Percentiles rank a stretch among this genome's conserved stretches.
phyloP scores from a whole-genome alignment of 139 green algal species.

The Chlamydomonas sp. region DNA sequence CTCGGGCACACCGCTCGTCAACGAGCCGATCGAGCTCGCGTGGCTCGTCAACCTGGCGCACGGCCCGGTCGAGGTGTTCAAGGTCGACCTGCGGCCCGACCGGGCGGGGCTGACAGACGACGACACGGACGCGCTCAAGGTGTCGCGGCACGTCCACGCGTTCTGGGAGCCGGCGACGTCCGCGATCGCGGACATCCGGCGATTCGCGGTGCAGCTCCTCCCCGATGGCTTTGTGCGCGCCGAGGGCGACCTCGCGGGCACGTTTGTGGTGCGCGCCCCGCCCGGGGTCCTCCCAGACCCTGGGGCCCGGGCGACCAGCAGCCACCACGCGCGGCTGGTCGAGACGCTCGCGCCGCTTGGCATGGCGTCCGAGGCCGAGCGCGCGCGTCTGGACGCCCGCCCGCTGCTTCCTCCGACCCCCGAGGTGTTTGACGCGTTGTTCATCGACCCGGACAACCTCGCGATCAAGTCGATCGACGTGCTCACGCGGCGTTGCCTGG shows the following conservation, averaged over 20 bases:
- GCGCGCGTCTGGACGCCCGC: too few species aligned
- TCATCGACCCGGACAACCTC: background rate
- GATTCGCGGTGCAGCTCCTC: background rate
- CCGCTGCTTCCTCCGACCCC: background rate
- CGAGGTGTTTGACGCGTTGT: background rate
- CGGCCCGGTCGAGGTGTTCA: background rate
- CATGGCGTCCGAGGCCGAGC: too few species aligned
- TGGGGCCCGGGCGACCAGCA: background rate
- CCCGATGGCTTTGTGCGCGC: conserved; percentile 11
- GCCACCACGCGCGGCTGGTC: too few species aligned
- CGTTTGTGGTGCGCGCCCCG: background rate
- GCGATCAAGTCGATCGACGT: background rate
- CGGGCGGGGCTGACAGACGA: background rate
- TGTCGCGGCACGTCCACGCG: background rate
- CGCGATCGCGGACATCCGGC: background rate
- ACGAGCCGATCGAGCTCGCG: conserved; percentile 12
- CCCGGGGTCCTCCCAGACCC: too few species aligned
- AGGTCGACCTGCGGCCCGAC: background rate
- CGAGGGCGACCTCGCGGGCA: background rate
- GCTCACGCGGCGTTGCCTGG: background rate
- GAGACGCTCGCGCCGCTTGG: background rate
- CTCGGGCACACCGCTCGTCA: conserved; percentile 16
- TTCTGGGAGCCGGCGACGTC: background rate
- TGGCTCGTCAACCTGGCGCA: conserved; percentile 12
- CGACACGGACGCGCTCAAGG: background rate